phyloP scores from a whole-genome alignment of 2,329 filamentous ascomycete genomes.

The Kalmusia sp. region DNA sequence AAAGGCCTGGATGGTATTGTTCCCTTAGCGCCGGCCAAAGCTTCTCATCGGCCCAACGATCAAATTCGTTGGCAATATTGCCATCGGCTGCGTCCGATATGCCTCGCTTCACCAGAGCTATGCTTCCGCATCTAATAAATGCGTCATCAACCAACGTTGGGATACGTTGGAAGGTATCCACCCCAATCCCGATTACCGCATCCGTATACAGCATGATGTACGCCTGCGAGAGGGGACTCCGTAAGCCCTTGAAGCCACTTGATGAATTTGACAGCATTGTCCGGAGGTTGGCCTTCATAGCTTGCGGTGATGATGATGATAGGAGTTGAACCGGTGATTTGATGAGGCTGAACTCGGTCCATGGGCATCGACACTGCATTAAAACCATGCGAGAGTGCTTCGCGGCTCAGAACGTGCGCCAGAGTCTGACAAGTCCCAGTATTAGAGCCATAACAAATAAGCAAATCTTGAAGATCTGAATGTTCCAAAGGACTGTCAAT shows the following conservation, averaged over 20 bases:
- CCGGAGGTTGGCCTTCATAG: constrained; percentile 77
- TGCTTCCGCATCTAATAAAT: constrained; percentile 48
- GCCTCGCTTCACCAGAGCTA: constrained; percentile 22
- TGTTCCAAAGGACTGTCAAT: not conserved
- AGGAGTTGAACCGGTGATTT: constrained; percentile 66
- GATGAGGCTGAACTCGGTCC: constrained; percentile 20
- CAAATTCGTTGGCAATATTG: constrained; percentile 40
- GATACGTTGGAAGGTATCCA: constrained; percentile 69
- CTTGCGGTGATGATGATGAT: constrained; percentile 73
- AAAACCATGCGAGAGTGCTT: constrained; percentile 68
- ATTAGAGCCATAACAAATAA: constrained; percentile 75
- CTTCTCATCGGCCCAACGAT: constrained; percentile 33
- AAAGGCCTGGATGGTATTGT: constrained; percentile 4
- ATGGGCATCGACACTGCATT: constrained; percentile 43
- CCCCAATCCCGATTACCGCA: constrained; percentile 68
- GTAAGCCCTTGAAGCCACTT: constrained; percentile 65
- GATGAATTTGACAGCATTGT: constrained; percentile 74
- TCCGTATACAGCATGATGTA: constrained; percentile 74
- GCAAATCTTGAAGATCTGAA: not conserved
- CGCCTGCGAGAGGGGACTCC: constrained; percentile 56
- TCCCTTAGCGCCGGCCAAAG: constrained; percentile 30
- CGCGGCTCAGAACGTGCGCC: constrained; percentile 67
- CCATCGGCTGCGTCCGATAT: constrained; percentile 32
- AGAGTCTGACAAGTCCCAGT: constrained; percentile 77
- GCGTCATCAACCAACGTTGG: constrained; percentile 67